Evolutionary conservation across 2,329 filamentous ascomycete genomes (phyloP).

Genomic region (Penicillium sclerotigenum): DNA sequence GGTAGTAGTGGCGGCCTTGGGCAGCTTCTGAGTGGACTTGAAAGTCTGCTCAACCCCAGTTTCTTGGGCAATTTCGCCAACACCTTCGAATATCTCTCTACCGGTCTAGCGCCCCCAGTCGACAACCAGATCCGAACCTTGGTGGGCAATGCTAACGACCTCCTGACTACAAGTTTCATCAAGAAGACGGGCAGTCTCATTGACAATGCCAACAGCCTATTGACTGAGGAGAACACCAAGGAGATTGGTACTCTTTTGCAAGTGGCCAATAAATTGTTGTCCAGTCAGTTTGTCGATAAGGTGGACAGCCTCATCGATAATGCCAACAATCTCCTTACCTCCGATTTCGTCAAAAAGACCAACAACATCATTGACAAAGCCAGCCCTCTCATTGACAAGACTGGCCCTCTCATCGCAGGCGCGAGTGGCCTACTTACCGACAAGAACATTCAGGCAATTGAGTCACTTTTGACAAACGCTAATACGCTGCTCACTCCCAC

Average conservation of each 20-base stretch:
- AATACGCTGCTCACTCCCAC: conserved; percentile 28
- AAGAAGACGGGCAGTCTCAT: background rate
- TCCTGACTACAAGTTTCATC: conserved; percentile 23
- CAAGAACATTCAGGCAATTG: conserved; percentile 6
- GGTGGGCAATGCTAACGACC: conserved; percentile 23
- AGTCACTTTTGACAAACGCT: conserved; percentile 18
- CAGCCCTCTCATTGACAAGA: conserved; percentile 19
- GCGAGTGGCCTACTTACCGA: background rate
- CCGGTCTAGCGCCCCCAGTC: conserved; percentile 25
- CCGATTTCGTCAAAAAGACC: conserved; percentile 23
- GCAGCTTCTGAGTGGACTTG: conserved; percentile 6
- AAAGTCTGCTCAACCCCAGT: conserved; percentile 19
- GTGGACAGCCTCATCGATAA: conserved; percentile 12
- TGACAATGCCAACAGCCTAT: conserved; percentile 19
- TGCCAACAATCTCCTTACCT: conserved; percentile 27
- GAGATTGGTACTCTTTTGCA: background rate
- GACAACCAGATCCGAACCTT: conserved; percentile 29
- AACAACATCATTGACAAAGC: conserved; percentile 15
- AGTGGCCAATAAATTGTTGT: background rate
- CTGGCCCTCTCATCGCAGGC: conserved; percentile 18
- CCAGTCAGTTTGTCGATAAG: conserved; percentile 12
- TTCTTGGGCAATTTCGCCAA: conserved; percentile 18
- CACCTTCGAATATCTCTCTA: conserved; percentile 27
- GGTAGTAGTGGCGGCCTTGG: conserved; percentile 3
- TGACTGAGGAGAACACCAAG: conserved; percentile 21